These are phyloP conservation scores for Trapa bicornis DNA, from an alignment of 345 rosid species.

Conservation along the genomic window DNA sequence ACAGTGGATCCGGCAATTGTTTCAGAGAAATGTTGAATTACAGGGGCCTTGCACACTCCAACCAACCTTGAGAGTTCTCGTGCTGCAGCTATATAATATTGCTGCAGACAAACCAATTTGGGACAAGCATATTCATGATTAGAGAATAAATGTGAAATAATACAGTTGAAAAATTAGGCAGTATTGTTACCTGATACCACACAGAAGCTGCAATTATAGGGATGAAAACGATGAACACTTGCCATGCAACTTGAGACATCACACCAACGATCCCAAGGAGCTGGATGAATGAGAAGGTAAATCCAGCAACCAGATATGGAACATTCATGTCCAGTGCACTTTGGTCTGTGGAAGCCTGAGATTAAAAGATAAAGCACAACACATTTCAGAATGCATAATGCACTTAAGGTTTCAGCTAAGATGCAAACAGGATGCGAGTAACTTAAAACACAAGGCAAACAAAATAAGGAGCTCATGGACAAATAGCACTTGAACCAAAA, in stretches of 20 bases:
- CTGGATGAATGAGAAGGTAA: slow-evolving; percentile 41
- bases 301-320: slow-evolving; percentile 29
- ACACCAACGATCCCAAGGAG: slow-evolving; percentile 58
- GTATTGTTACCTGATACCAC: slow-evolving; percentile 60
- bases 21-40: slow-evolving; percentile 67
- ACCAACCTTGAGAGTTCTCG: slow-evolving; percentile 57
- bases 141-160: not conserved
- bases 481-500: not conserved
- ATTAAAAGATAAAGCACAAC: not conserved
- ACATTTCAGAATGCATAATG: not conserved
- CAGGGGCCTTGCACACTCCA: slow-evolving; percentile 63
- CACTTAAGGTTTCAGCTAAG: not conserved
- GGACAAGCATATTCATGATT: not conserved
- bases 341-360: slow-evolving; percentile 79
- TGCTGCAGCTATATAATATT: slow-evolving; percentile 56
- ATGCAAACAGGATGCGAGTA: too few relatives aligned
- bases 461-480: not conserved
- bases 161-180: not conserved
- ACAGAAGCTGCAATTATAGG: slow-evolving; percentile 50
- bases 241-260: slow-evolving; percentile 81
- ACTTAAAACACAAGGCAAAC: too few relatives aligned
- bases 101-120: slow-evolving; percentile 24
- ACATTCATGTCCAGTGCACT: slow-evolving; percentile 45
- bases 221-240: slow-evolving; percentile 55
- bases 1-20: slow-evolving; percentile 58